A percentile compares a stretch with the other conserved stretches of the same genome.
Conservation (phyloP, 1,139 yeast genomes). For the Zygoascus sp. region DNA sequence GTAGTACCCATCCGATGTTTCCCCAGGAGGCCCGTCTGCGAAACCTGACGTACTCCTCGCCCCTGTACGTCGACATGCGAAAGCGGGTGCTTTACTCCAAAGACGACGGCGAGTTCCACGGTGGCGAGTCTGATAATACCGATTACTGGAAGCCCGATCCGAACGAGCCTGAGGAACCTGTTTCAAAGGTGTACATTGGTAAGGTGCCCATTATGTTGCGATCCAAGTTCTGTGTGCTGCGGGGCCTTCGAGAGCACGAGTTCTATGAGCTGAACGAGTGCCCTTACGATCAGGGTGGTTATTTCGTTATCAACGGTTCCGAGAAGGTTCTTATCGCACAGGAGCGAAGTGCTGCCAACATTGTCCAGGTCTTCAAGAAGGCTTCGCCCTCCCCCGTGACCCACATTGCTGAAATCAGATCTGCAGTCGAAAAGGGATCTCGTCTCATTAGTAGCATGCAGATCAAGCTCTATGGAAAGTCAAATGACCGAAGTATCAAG, state of each 20-base stretch:
- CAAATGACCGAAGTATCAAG: slow-evolving; percentile 74
- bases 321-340: slow-evolving; percentile 98
- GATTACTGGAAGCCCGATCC: slow-evolving; percentile 51
- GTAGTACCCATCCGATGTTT: slow-evolving; percentile 96
- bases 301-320: slow-evolving; percentile 95
- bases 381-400: slow-evolving; percentile 97
- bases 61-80: slow-evolving; percentile 92
- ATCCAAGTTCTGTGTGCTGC: slow-evolving; percentile 90
- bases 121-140: slow-evolving; percentile 49
- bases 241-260: slow-evolving; percentile 91
- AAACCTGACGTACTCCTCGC: slow-evolving; percentile 93
- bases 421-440: slow-evolving; percentile 95
- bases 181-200: slow-evolving; percentile 80
- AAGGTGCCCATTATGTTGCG: slow-evolving; percentile 97
- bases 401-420: slow-evolving; percentile 93
- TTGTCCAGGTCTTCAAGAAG: slow-evolving; percentile 96
- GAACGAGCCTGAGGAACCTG: slow-evolving; percentile 55
- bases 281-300: slow-evolving; percentile 99
- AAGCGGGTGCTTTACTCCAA: slow-evolving; percentile 82
- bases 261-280: slow-evolving; percentile 94
- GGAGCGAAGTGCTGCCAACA: slow-evolving; percentile 96
- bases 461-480: slow-evolving; percentile 80
- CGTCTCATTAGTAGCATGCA: slow-evolving; percentile 91
- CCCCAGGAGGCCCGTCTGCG: slow-evolving; percentile 98
- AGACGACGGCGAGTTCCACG: slow-evolving; percentile 42